These are phyloP conservation scores for Malus asiatica DNA, from an alignment of 306 rosid species.

Conservation along the genomic window DNA sequence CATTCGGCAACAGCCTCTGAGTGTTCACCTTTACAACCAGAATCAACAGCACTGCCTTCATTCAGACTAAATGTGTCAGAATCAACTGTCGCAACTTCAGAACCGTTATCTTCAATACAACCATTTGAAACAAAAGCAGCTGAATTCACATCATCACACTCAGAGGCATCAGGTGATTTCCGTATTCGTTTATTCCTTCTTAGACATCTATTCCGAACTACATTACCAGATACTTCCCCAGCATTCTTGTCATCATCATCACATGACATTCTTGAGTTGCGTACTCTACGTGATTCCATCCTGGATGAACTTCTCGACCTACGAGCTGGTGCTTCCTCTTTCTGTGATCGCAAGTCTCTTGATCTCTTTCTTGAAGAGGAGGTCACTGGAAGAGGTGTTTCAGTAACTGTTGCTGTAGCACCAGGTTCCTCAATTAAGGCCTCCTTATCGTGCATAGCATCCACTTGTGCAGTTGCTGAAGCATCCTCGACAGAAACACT, in stretches of 20 bases:
- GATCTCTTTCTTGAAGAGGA: constrained; percentile 60
- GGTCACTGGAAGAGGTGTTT: constrained; percentile 38
- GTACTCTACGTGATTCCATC: constrained; percentile 36
- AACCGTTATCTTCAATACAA: constrained; percentile 59
- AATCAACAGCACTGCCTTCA: constrained; percentile 67
- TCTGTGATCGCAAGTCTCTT: constrained; percentile 29
- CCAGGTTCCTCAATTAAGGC: constrained; percentile 34
- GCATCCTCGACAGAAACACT: constrained; percentile 33
- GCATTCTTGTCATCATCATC: constrained; percentile 31
- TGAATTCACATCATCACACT: constrained; percentile 51
- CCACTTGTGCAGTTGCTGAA: constrained; percentile 36
- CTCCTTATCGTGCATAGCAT: constrained; percentile 36
- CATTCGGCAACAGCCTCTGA: constrained; percentile 45
- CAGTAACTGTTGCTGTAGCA: constrained; percentile 29
- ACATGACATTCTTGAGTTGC: constrained; percentile 26
- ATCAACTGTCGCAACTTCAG: constrained; percentile 65
- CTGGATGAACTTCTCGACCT: constrained; percentile 65
- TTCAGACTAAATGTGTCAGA: constrained; percentile 65
- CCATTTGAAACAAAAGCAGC: constrained; percentile 51
- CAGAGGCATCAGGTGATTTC: constrained; percentile 62
- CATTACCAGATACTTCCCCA: constrained; percentile 28
- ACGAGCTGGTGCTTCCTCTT: constrained; percentile 33
- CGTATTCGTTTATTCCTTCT: constrained; percentile 40
- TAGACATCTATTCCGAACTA: constrained; percentile 30
- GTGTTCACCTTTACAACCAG: constrained; percentile 52